phyloP scores from a whole-genome alignment of 495 filamentous ascomycete species.

The Neurospora hispaniola region DNA sequence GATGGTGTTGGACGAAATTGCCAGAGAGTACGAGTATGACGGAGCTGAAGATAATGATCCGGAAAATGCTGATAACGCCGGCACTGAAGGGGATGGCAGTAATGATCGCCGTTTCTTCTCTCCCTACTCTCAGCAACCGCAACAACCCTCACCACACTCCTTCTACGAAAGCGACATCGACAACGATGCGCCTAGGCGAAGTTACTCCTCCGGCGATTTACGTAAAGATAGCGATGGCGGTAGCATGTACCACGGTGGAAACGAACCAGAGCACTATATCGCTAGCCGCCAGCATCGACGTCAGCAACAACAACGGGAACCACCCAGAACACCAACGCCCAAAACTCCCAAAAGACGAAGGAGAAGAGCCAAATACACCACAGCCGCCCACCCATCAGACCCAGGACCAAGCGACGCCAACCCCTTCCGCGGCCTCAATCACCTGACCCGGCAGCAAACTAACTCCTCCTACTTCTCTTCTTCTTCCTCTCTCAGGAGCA shows the following conservation, averaged over 20 bases:
- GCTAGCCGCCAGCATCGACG: slow-evolving; percentile 17
- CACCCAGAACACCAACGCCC: slow-evolving; percentile 6
- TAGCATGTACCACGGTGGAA: not conserved
- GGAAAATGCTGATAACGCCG: slow-evolving; percentile 14
- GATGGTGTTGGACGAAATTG: slow-evolving; percentile 25
- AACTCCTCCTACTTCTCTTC: not conserved
- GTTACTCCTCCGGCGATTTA: not conserved
- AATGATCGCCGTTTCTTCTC: slow-evolving; percentile 4
- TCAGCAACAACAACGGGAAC: slow-evolving; percentile 17
- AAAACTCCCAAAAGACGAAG: not conserved
- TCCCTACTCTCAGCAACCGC: not conserved
- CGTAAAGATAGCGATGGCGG: not conserved
- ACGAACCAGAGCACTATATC: slow-evolving; percentile 12
- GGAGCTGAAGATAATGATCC: slow-evolving; percentile 27
- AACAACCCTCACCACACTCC: slow-evolving; percentile 2
- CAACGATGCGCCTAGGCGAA: slow-evolving; percentile 25
- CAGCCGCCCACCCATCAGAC: not conserved
- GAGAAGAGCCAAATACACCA: not conserved
- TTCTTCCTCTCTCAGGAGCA: not conserved
- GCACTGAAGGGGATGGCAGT: slow-evolving; percentile 39
- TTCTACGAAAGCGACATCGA: slow-evolving; percentile 38
- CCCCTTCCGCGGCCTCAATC: not conserved
- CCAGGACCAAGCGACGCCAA: not conserved
- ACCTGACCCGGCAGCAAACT: not conserved
- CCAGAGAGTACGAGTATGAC: slow-evolving; percentile 3